These are phyloP conservation scores for Hymenoscyphus salicellus DNA, from an alignment of 2,329 filamentous ascomycete genomes.

Conservation along the genomic window DNA sequence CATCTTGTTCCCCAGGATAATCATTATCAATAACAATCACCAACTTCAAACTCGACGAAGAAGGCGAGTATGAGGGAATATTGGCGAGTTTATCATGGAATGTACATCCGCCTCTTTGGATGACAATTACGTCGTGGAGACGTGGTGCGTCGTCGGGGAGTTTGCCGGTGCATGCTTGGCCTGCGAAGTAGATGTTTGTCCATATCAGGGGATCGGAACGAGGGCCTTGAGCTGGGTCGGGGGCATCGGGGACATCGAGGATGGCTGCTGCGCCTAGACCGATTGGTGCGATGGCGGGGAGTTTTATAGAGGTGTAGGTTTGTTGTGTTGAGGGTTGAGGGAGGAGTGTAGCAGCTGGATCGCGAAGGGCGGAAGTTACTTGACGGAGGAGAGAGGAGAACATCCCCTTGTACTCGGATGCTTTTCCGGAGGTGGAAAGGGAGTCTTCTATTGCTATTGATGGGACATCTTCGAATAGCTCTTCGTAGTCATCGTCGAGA, in stretches of 20 bases:
- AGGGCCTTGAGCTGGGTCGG: constrained; percentile 37
- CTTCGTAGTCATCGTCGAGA: constrained; percentile 19
- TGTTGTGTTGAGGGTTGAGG: constrained; percentile 36
- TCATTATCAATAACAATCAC: constrained; percentile 65
- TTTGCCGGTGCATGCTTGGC: constrained; percentile 57
- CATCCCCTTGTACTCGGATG: constrained; percentile 36
- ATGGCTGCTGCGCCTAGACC: constrained; percentile 65
- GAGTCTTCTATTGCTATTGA: constrained; percentile 2
- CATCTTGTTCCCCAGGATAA: constrained; percentile 31
- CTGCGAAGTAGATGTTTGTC: constrained; percentile 69
- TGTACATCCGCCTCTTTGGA: constrained; percentile 78
- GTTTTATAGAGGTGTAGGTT: constrained; percentile 32
- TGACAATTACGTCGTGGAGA: constrained; percentile 71
- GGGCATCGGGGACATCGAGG: constrained; percentile 52
- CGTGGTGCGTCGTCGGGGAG: constrained; percentile 51
- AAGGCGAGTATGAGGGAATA: constrained; percentile 73
- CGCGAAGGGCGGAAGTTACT: constrained; percentile 49
- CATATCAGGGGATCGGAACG: constrained; percentile 55
- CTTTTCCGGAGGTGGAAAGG: constrained; percentile 12
- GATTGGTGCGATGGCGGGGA: constrained; percentile 49
- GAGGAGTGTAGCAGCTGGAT: constrained; percentile 41
- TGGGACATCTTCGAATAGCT: constrained; percentile 15
- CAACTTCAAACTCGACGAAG: constrained; percentile 64
- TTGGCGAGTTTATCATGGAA: constrained; percentile 81
- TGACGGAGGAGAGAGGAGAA: constrained; percentile 48